Base-by-base conservation (phyloP, 1,284 basidiomycete species). In the Fomitopsis pinicola region DNA sequence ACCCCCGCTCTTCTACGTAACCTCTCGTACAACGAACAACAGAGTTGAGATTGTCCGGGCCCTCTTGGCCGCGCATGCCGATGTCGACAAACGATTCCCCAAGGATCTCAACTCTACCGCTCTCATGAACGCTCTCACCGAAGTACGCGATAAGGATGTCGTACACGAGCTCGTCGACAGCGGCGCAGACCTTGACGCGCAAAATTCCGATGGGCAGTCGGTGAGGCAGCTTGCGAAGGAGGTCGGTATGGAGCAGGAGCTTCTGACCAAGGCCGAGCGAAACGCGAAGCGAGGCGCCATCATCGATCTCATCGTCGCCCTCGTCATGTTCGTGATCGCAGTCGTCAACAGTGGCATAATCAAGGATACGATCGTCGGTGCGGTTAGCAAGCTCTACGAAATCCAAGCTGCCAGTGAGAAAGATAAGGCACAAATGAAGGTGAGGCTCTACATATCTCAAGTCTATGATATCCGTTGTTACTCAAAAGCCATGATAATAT, bases 121-220 rank as follows among this genome's bases (percentile, higher is more conserved):
- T 12, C 57, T 62, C 38, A 62, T 62, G 61, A 59, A 62, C 35
- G 61, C 61, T 6, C 45, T 62, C 15, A n/a, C 42, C 4, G 42
- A 55, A 40, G n/a, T 52, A 19, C 45, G 46, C 22, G 59, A 59
- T 42, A 59, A 46, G 42, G 57, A 53, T 2, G 36, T 61, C 12
- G 46, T 61, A 9, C 60, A 42, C 42, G 56, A 58, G 60, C 60
- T 61, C 17, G 46, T 61, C 22, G 55, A 61, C 53, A 26, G 17
- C 35, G 60, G 57, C 30, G 57, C 60, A 5, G 58, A 56, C 8
- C 30, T 54, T 3, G 35, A 30, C 9, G 5, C 28, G 48, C n/a
- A 33, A 42, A 61, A 61, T 28, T 19, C 9, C 12, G 15, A 53
- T 6, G 48, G 53, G 14, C 26, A 58, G 28, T 50, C 60, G 5